phyloP scores from a whole-genome alignment of 768 basidiomycete species.

The Hericium erinaceus region DNA sequence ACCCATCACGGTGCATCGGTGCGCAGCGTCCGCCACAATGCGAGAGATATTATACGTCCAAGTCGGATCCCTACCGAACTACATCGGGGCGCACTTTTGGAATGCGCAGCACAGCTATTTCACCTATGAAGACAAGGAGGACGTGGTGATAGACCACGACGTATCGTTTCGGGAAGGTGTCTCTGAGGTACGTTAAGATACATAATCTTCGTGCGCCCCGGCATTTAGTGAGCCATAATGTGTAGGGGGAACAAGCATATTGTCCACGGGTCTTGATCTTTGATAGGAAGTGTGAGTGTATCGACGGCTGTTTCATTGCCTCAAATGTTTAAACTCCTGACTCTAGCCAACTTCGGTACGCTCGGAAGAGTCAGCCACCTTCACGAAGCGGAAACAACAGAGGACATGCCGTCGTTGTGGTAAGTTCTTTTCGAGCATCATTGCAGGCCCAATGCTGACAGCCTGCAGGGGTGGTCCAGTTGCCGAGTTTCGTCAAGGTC shows the following conservation, averaged over 20 bases:
- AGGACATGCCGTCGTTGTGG: not conserved
- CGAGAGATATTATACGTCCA: conserved; percentile 75
- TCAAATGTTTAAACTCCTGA: not conserved
- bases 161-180: conserved; percentile 61
- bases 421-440: not conserved
- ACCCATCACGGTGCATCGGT: too few species aligned
- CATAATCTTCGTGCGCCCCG: not conserved
- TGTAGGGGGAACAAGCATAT: conserved; percentile 36
- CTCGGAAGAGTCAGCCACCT: conserved; percentile 35
- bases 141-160: conserved; percentile 37
- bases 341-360: conserved; percentile 57
- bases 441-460: not conserved
- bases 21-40: conserved; percentile 29
- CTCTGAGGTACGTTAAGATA: conserved; percentile 34
- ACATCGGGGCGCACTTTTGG: conserved; percentile 72
- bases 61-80: conserved; percentile 59
- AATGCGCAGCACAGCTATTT: conserved; percentile 71
- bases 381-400: conserved; percentile 23
- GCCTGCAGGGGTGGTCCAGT: conserved; percentile 38
- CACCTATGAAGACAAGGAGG: conserved; percentile 25
- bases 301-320: too few species aligned
- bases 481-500: conserved; percentile 42
- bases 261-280: conserved; percentile 60
- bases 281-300: conserved; percentile 50
- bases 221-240: not conserved